Conservation (phyloP, 129 eudicot genomes). For the Centaurea solstitialis region DNA sequence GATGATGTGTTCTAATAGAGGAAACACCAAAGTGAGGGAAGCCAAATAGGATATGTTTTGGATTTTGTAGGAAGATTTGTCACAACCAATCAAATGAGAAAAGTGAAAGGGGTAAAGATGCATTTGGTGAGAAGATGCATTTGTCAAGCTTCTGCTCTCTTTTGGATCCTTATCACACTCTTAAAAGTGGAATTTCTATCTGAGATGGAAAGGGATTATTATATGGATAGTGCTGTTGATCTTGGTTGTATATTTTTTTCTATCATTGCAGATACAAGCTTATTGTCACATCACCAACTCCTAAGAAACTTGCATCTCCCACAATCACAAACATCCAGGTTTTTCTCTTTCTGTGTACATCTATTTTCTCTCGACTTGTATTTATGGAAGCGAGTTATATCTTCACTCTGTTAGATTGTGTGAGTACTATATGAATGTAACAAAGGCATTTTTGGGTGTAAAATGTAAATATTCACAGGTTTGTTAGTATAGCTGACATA, state of each 20-base stretch:
- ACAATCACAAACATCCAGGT: slow-evolving; percentile 91
- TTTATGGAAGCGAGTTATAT: neutral
- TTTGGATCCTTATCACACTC: neutral
- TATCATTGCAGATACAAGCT: slow-evolving; percentile 78
- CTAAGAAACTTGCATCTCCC: slow-evolving; percentile 84
- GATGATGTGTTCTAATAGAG: too few relatives aligned
- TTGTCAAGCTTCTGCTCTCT: neutral
- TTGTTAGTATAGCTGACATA: neutral
- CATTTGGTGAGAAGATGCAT: too few relatives aligned
- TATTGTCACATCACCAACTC: slow-evolving; percentile 75
- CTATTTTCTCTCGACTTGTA: neutral
- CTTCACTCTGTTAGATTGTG: neutral
- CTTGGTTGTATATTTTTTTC: slow-evolving; percentile 15
- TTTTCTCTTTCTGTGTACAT: neutral
- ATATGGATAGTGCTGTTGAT: slow-evolving; percentile 6
- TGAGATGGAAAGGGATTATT: neutral
- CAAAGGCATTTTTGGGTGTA: neutral
- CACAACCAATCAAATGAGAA: too few relatives aligned
- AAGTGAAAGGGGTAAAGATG: too few relatives aligned
- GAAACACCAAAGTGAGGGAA: too few relatives aligned
- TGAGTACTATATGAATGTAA: too few relatives aligned
- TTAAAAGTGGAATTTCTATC: neutral
- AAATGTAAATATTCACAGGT: neutral
- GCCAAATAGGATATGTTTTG: too few relatives aligned
- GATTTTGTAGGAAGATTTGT: too few relatives aligned